Conservation (phyloP, 1,284 basidiomycete species). For the Inonotus hispidus region DNA sequence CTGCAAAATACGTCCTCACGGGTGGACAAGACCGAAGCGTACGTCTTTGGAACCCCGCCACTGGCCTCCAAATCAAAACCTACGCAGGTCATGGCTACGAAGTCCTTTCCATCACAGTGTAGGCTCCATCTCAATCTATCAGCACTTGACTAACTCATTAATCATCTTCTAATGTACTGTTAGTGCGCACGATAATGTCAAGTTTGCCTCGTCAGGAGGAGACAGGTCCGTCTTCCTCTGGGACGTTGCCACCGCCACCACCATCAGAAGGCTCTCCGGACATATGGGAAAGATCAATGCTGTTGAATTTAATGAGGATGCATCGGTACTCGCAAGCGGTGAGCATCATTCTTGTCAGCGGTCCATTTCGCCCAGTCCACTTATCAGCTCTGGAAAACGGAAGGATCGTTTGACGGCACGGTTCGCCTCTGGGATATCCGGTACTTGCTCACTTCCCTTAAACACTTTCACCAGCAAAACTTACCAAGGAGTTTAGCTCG, state of each 20-base stretch:
- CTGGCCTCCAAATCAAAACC: constrained; percentile 83
- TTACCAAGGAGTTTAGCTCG: constrained; percentile 42
- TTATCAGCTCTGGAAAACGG: constrained; percentile 9
- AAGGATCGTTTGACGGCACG: constrained; percentile 85
- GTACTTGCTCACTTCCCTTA: constrained; percentile 36
- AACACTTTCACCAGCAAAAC: background rate
- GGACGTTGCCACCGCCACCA: constrained; percentile 88
- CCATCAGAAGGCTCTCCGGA: constrained; percentile 77
- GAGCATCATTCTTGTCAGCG: constrained; percentile 23
- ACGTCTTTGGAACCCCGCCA: constrained; percentile 84
- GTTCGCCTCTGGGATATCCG: constrained; percentile 87
- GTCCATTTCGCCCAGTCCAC: background rate
- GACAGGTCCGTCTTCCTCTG: constrained; percentile 91
- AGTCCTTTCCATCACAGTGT: constrained; percentile 88
- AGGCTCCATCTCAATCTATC: constrained; percentile 27
- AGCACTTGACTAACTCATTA: no score
- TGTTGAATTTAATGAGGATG: constrained; percentile 87
- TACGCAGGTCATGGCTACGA: constrained; percentile 94
- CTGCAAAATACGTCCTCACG: constrained; percentile 83
- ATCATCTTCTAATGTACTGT: background rate
- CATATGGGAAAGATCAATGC: constrained; percentile 89
- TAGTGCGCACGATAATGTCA: constrained; percentile 89
- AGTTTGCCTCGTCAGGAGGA: constrained; percentile 90
- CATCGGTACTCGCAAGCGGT: constrained; percentile 84
- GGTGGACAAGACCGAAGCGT: constrained; percentile 90